Evolutionary conservation across 495 filamentous ascomycete species (phyloP).

Genomic region (Jackrogersella minutella): DNA sequence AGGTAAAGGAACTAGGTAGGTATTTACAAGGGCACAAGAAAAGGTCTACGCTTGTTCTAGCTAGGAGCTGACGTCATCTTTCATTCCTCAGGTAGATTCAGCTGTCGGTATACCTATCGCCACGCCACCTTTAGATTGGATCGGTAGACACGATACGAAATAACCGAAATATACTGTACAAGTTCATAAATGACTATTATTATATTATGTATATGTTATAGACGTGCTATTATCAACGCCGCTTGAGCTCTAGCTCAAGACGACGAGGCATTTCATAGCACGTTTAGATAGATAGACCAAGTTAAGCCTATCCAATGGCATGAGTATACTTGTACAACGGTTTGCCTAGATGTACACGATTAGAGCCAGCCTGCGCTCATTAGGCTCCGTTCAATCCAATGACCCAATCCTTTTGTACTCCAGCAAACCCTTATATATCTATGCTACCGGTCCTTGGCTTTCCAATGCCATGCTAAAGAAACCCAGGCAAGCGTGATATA

Average conservation of each 20-base stretch:
- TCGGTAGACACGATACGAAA: too few relatives aligned
- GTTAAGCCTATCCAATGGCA: constrained; percentile 1
- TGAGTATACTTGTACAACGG: constrained; percentile 25
- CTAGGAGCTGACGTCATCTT: constrained; percentile 2
- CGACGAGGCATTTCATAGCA: neutral
- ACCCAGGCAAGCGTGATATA: constrained; percentile 8
- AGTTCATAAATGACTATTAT: too few relatives aligned
- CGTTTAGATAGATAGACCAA: too few relatives aligned
- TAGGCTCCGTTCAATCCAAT: constrained; percentile 9
- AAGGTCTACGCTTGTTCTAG: neutral
- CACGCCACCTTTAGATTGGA: too few relatives aligned
- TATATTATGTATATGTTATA: too few relatives aligned
- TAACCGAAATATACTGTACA: too few relatives aligned
- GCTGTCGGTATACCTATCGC: neutral
- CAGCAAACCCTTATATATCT: constrained; percentile 19
- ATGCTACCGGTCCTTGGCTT: constrained; percentile 16
- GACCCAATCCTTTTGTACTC: constrained; percentile 33
- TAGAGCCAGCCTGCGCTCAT: neutral
- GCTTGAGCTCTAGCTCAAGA: neutral
- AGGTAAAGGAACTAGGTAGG: too few relatives aligned
- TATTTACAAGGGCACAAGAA: too few relatives aligned
- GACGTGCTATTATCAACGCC: too few relatives aligned
- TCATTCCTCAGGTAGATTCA: neutral
- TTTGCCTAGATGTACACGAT: constrained; percentile 26
- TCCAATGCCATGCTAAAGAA: constrained; percentile 15